Conservation (phyloP, 768 basidiomycete genomes). For the Lactarius pseudohatsudake region DNA sequence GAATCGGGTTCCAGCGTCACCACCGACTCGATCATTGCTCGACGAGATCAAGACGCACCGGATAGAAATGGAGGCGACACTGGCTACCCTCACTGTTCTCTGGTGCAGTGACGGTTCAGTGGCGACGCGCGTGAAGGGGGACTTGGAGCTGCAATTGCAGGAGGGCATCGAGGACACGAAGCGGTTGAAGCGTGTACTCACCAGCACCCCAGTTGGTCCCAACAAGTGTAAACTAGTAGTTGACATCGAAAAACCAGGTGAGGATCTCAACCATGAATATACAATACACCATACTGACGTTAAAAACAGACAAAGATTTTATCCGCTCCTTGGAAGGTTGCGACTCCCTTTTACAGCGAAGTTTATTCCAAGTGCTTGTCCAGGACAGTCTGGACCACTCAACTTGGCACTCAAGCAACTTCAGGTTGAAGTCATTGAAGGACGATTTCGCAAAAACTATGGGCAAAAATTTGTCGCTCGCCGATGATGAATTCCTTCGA, state of each 20-base stretch:
- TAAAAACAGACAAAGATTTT: constrained; percentile 1
- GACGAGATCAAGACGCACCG: too few species aligned
- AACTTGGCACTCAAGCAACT: not conserved
- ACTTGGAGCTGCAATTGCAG: not conserved
- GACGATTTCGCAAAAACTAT: not conserved
- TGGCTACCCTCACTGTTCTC: not conserved
- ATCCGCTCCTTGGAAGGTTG: not conserved
- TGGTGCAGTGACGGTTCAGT: not conserved
- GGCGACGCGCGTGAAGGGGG: not conserved
- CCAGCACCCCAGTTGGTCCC: not conserved
- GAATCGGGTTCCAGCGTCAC: too few species aligned
- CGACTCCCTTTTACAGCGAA: constrained; percentile 2
- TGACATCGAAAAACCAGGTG: not conserved
- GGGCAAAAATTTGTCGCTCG: not conserved
- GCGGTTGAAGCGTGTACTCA: not conserved
- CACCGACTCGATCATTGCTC: too few species aligned
- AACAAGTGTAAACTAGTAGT: not conserved
- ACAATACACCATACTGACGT: not conserved
- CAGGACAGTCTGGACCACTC: constrained; percentile 4
- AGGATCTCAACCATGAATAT: not conserved
- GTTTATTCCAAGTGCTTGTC: constrained; percentile 6
- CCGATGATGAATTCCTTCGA: not conserved
- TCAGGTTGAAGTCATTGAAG: constrained; percentile 2
- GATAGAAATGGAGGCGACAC: not conserved
- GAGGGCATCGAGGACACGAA: not conserved